Evolutionary conservation across 495 filamentous ascomycete genomes (phyloP), one percentile per base, ranked within the genome.

Genomic region (Lophiostoma macrostomum): DNA sequence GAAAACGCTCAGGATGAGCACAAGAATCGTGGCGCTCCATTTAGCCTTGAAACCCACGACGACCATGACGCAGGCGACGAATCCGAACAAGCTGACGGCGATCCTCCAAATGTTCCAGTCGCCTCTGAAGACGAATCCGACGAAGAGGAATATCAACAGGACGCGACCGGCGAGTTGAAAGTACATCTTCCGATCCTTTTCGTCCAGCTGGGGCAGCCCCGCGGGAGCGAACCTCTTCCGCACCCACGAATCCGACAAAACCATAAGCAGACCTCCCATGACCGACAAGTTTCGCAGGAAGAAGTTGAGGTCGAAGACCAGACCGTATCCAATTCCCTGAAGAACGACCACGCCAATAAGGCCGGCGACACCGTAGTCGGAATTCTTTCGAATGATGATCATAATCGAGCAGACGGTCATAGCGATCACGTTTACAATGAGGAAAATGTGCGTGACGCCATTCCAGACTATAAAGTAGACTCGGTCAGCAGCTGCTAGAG

Each of bases 111-210:
- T 67, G 58, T 81, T 86, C 93, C 93, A 98, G 63, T 91, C 75
- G 38, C 93, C 93, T 28, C 88, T 86, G 74, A 96, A 95, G 56
- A 98, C 85, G 66, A 98, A 98, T 22, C 93, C 93, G 53, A 95
- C 65, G 68, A 98, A 98, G 53, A 98, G 77, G 77, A 97, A 95
- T 71, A 98, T 96, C 58, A 98, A 76, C 36, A 98, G 78, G n/a
- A 98, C 87, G 56, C 93, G 82, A 20, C 93, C 93, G 45, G 93
- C 93, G 44, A 98, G 84, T 79, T 97, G 93, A 73, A 98, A 91
- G 76, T 98, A 98, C 89, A 96, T 96, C 80, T 97, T 98, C 69
- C 89, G 86, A 70, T 98, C 94, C 81, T 96, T 96, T 79, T 98
- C 93, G 63, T 96, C 91, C 19, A 97, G 78, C 73, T 87, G 81